phyloP scores from a whole-genome alignment of 2,329 filamentous ascomycete genomes.

The Cordyceps militaris region DNA sequence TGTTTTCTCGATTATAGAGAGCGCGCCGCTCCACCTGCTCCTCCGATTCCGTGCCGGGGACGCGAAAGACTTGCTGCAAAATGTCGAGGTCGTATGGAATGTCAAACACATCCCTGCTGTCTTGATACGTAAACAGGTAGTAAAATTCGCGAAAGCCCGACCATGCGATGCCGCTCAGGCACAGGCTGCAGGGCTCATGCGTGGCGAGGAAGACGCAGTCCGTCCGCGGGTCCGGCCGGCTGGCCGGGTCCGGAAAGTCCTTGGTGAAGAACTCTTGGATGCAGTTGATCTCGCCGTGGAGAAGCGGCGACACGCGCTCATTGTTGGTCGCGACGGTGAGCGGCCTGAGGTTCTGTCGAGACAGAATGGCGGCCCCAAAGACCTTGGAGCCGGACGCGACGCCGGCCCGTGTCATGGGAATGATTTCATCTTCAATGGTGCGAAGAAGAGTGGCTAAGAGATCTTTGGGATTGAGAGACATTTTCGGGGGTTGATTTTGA shows the following conservation, averaged over 20 bases:
- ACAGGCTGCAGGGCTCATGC: conserved; percentile 53
- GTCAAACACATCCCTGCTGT: conserved; percentile 47
- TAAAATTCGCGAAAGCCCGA: conserved; percentile 50
- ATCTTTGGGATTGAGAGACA: conserved; percentile 17
- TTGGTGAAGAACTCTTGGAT: conserved; percentile 49
- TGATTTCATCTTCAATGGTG: conserved; percentile 38
- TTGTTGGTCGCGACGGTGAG: conserved; percentile 49
- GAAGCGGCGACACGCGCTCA: conserved; percentile 45
- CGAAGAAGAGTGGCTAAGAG: conserved; percentile 35
- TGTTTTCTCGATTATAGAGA: conserved; percentile 49
- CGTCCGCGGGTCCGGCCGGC: conserved; percentile 31
- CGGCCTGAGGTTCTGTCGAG: conserved; percentile 32
- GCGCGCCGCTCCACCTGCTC: conserved; percentile 31
- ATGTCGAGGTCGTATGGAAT: conserved; percentile 55
- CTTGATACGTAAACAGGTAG: conserved; percentile 53
- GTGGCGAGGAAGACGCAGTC: conserved; percentile 53
- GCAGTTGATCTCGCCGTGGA: conserved; percentile 55
- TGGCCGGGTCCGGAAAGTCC: conserved; percentile 25
- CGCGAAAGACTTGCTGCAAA: conserved; percentile 47
- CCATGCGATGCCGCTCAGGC: conserved; percentile 52
- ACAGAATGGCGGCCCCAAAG: conserved; percentile 49
- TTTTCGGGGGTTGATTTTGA: conserved; percentile 15
- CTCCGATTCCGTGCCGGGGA: conserved; percentile 33
- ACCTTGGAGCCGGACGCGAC: conserved; percentile 48
- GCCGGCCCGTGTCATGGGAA: conserved; percentile 43